A percentile compares a stretch with the other conserved stretches of the same genome.
These are phyloP conservation scores for Lepidium sativum DNA, from an alignment of 345 rosid species.

Conservation along the genomic window DNA sequence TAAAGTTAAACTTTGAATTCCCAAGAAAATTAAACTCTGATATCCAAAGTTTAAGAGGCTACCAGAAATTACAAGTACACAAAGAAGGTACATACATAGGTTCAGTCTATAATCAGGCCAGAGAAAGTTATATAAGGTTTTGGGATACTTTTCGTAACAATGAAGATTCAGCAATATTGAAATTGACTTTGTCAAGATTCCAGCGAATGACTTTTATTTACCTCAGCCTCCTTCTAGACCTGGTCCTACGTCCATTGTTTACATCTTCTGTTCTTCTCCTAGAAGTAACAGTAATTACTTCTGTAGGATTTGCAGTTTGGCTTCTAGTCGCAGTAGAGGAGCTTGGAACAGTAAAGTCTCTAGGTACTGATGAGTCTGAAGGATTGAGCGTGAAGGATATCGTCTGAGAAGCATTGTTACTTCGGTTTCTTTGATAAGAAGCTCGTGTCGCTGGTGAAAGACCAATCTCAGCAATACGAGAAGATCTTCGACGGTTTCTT, in stretches of 20 bases:
- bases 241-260: constrained; percentile 36
- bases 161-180: neutral
- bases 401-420: constrained; percentile 14
- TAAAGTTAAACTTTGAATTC: neutral
- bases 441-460: constrained; percentile 13
- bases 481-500: constrained; percentile 22
- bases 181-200: neutral
- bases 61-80: constrained; percentile 8
- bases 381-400: constrained; percentile 7
- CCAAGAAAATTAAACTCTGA: neutral
- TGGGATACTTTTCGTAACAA: neutral
- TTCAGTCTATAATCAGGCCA: neutral
- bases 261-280: constrained; percentile 37
- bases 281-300: constrained; percentile 32
- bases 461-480: constrained; percentile 19
- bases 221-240: constrained; percentile 45
- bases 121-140: neutral
- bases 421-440: constrained; percentile 13
- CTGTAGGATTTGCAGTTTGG: constrained; percentile 28
- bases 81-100: constrained; percentile 12
- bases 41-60: constrained; percentile 4
- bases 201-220: neutral
- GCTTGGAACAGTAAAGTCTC: constrained; percentile 14
- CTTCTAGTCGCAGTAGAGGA: constrained; percentile 3
- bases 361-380: constrained; percentile 5